Base-by-base conservation (phyloP, 495 filamentous ascomycete species). In the Chaetomium tenue region DNA sequence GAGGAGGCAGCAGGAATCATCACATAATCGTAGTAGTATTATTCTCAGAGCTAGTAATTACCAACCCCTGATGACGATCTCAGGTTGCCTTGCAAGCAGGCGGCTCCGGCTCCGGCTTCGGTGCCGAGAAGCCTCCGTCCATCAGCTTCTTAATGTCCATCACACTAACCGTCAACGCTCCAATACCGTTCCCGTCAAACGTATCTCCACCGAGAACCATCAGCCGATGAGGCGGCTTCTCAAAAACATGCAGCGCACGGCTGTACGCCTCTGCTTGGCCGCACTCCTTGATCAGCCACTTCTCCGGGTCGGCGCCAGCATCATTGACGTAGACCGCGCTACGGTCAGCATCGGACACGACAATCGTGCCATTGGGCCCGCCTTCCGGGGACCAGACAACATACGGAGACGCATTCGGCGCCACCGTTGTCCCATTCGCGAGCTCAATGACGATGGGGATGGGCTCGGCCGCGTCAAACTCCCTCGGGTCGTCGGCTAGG, bases 301-400 rank as follows among this genome's bases (percentile, higher is more conserved):
- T 71, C 26, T 76, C 79, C 3, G 71, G 68, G 46, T 81, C 77
- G 11, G 86, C 87, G 5, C 88, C 75, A 8, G 73, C 76, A 42
- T 77, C 72, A 66, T 89, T 90, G 25, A 85, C 68, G 58, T 86
- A 90, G 3, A 90, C 65, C 23, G 82, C 73, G n/a, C 73, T 72
- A 40, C 77, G 68, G 9, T 77, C 81, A 0, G 82, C 82, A 8
- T 76, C 76, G 64, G 83, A 86, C 33, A 85, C 84, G 26, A 88
- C 77, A 59, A 85, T 81, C 0, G 85, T 86, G 2, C 85, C 85
- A 59, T 86, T 78, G 23, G 65, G 67, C 22, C 84, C 85, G 3
- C 84, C 84, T 23, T 76, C 76, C 0, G 79, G 70, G 0, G 78
- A 79, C 84, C 84, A 87, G 0, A 79, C 78, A 2, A 85, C 78